Conservation (phyloP, 1,284 basidiomycete species). For the Leccinum subrobustum region DNA sequence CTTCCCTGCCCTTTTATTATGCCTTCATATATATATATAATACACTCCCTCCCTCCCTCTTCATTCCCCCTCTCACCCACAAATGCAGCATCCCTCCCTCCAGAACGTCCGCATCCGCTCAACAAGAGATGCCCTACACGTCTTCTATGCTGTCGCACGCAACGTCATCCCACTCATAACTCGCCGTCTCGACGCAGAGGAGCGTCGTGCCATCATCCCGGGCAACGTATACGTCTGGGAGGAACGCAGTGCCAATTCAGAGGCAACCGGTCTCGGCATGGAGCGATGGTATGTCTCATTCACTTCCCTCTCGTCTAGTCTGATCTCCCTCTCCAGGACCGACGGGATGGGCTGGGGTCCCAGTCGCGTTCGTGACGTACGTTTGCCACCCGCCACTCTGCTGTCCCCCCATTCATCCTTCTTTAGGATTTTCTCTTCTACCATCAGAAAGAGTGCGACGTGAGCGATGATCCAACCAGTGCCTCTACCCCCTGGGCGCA, state of each 20-base stretch:
- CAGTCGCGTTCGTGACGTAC: slow-evolving; percentile 68
- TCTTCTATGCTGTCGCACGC: slow-evolving; percentile 73
- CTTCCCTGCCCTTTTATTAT: slow-evolving; percentile 9
- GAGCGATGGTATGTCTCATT: slow-evolving; percentile 62
- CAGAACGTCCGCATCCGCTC: slow-evolving; percentile 72
- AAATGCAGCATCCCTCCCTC: slow-evolving; percentile 71
- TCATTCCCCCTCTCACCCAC: slow-evolving; percentile 16
- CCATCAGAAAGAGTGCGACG: slow-evolving; percentile 74
- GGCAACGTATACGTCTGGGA: slow-evolving; percentile 87
- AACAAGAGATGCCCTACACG: slow-evolving; percentile 72
- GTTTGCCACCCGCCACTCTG: slow-evolving; percentile 21
- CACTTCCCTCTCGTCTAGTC: neutral
- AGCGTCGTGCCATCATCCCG: slow-evolving; percentile 57
- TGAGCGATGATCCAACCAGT: slow-evolving; percentile 58
- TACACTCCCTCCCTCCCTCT: neutral
- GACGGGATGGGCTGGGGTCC: neutral
- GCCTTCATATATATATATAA: slow-evolving; percentile 29
- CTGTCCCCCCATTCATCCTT: slow-evolving; percentile 12
- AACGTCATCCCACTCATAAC: slow-evolving; percentile 70
- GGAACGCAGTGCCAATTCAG: slow-evolving; percentile 73
- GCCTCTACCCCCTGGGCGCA: slow-evolving; percentile 73
- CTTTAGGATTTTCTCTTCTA: slow-evolving; percentile 76
- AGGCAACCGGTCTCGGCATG: slow-evolving; percentile 77
- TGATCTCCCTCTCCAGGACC: neutral
- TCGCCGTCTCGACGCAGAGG: slow-evolving; percentile 76